These are phyloP conservation scores for Blastobotrys petasosporus DNA, from an alignment of 1,139 yeast species.

Conservation along the genomic window DNA sequence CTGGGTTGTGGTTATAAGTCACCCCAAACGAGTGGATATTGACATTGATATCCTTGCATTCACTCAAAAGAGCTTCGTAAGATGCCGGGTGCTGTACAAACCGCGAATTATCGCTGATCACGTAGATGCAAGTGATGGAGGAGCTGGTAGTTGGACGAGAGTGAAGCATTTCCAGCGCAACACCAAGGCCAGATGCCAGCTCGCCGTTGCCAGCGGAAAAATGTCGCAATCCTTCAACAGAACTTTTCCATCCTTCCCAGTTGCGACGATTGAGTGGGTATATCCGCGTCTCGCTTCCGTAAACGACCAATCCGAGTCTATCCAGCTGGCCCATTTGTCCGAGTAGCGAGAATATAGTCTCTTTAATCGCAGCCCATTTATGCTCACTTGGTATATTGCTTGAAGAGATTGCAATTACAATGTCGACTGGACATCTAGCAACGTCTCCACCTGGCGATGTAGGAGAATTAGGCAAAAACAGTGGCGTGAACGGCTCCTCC, in stretches of 20 bases:
- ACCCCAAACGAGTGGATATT: conserved; percentile 16
- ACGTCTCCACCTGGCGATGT: neutral
- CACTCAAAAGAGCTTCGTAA: conserved; percentile 5
- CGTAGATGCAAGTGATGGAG: conserved; percentile 8
- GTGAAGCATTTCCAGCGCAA: conserved; percentile 9
- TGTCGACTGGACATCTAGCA: conserved; percentile 19
- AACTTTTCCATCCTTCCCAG: conserved; percentile 16
- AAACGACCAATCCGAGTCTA: conserved; percentile 21
- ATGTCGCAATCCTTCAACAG: conserved; percentile 9
- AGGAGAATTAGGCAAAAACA: neutral
- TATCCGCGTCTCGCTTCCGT: conserved; percentile 16
- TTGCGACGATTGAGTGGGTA: conserved; percentile 9
- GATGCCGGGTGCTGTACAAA: conserved; percentile 3
- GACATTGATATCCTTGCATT: conserved; percentile 6
- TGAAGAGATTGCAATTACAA: conserved; percentile 20
- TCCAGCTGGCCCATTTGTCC: conserved; percentile 20
- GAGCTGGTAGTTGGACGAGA: conserved; percentile 6
- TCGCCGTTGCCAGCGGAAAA: conserved; percentile 9
- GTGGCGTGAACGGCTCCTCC: neutral
- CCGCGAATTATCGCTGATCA: conserved; percentile 10
- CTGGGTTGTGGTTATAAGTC: conserved; percentile 14
- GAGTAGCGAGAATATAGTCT: conserved; percentile 13
- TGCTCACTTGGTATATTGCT: conserved; percentile 19
- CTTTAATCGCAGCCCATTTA: conserved; percentile 18
- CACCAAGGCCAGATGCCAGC: conserved; percentile 11